These are phyloP conservation scores for Paramecium bursaria DNA, from an alignment of 73 alveolate species.

Conservation along the genomic window DNA sequence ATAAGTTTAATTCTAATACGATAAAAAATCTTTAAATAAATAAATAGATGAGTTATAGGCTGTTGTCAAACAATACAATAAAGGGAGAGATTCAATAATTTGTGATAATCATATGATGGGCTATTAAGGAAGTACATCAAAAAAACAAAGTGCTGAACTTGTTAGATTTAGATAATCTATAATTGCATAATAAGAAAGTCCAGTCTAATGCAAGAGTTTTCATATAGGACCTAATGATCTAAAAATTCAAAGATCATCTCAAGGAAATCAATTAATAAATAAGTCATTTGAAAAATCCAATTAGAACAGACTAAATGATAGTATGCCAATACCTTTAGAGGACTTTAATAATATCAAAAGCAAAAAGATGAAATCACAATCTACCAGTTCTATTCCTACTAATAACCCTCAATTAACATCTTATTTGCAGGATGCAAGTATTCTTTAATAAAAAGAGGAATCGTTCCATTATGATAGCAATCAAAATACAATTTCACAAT, in stretches of 20 bases:
- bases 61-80: too few relatives aligned
- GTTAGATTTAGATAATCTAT: conserved; percentile 1
- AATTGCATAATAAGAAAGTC: conserved; percentile 13
- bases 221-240: conserved; percentile 29
- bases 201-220: conserved; percentile 50
- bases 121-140: conserved; percentile 51
- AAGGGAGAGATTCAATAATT: background rate
- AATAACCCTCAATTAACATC: conserved; percentile 34
- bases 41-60: conserved; percentile 5
- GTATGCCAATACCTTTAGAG: conserved; percentile 30
- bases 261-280: conserved; percentile 11
- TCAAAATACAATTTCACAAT: too few relatives aligned
- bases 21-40: conserved; percentile 15
- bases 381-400: conserved; percentile 19
- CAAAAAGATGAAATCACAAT: conserved; percentile 41
- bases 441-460: conserved; percentile 14
- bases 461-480: too few relatives aligned
- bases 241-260: background rate
- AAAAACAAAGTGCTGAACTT: conserved; percentile 25
- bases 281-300: conserved; percentile 29
- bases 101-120: too few relatives aligned
- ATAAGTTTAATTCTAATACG: conserved; percentile 28
- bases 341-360: conserved; percentile 38
- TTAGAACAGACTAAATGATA: conserved; percentile 25
- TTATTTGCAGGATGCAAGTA: conserved; percentile 46